A percentile compares a stretch with the other conserved stretches of the same genome.
Conservation (phyloP, 352 stramenopile genomes). For the Globisporangium recalcitrans region DNA sequence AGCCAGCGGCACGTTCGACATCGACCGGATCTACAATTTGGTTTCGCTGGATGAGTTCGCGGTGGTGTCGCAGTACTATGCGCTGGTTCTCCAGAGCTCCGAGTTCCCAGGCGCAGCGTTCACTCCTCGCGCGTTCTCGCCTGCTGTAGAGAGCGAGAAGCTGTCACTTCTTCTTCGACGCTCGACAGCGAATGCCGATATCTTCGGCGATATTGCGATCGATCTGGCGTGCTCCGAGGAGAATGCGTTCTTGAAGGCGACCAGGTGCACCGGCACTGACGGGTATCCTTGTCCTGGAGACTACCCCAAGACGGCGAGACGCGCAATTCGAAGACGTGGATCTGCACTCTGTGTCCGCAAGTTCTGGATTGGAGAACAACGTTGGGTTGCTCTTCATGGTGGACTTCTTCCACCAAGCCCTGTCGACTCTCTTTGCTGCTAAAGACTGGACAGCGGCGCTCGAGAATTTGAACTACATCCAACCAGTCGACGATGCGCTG, state of each 20-base stretch:
- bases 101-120: slow-evolving; percentile 33
- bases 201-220: slow-evolving; percentile 14
- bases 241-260: slow-evolving; percentile 25
- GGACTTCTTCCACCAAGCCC: slow-evolving; percentile 37
- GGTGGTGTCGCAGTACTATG: slow-evolving; percentile 31
- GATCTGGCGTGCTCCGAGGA: slow-evolving; percentile 26
- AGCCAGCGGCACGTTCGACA: slow-evolving; percentile 24
- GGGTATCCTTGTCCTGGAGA: slow-evolving; percentile 27
- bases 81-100: slow-evolving; percentile 34
- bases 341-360: slow-evolving; percentile 12
- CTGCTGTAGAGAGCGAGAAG: slow-evolving; percentile 4
- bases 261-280: slow-evolving; percentile 20
- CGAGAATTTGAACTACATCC: slow-evolving; percentile 28
- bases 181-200: background rate
- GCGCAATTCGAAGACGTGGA: slow-evolving; percentile 23
- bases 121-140: slow-evolving; percentile 22
- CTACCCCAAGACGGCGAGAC: slow-evolving; percentile 17
- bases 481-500: slow-evolving; percentile 18
- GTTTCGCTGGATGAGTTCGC: slow-evolving; percentile 29
- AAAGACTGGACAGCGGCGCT: slow-evolving; percentile 30
- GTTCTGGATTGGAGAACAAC: slow-evolving; percentile 36
- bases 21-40: slow-evolving; percentile 33
- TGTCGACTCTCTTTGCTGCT: slow-evolving; percentile 27
- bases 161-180: slow-evolving; percentile 26
- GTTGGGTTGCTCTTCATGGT: slow-evolving; percentile 34